Evolutionary conservation across 768 basidiomycete species (phyloP).

Genomic region (Tulasnella sp.): DNA sequence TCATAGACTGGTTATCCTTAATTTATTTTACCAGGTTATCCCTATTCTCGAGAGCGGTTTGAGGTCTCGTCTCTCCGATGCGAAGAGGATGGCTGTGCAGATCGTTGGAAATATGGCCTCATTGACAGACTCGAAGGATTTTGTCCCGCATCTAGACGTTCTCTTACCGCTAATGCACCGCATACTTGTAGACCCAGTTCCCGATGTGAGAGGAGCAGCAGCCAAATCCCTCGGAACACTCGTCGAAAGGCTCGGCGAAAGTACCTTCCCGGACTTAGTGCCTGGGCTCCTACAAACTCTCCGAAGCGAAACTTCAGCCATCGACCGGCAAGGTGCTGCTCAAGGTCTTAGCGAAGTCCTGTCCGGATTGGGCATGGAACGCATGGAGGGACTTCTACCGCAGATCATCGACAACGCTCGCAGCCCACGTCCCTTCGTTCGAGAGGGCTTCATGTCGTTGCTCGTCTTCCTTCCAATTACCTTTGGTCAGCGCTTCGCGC

Average conservation of each 20-base stretch:
- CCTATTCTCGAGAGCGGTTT: slow-evolving; percentile 92
- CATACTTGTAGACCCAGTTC: slow-evolving; percentile 93
- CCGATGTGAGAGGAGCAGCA: slow-evolving; percentile 93
- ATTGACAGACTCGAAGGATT: slow-evolving; percentile 79
- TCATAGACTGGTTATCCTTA: slow-evolving; percentile 2
- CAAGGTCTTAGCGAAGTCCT: slow-evolving; percentile 95
- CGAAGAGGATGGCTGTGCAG: slow-evolving; percentile 90
- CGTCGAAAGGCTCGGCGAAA: slow-evolving; percentile 92
- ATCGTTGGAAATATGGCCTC: slow-evolving; percentile 97
- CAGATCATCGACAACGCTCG: slow-evolving; percentile 88
- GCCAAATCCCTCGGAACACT: slow-evolving; percentile 93
- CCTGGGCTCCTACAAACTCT: slow-evolving; percentile 78
- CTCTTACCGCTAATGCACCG: slow-evolving; percentile 84
- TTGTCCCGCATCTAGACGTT: slow-evolving; percentile 84
- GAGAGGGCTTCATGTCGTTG: slow-evolving; percentile 97
- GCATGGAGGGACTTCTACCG: slow-evolving; percentile 85
- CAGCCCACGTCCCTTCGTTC: slow-evolving; percentile 78
- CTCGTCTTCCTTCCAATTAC: slow-evolving; percentile 92
- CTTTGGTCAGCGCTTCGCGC: slow-evolving; percentile 92
- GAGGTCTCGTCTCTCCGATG: slow-evolving; percentile 83
- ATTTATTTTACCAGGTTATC: slow-evolving; percentile 46
- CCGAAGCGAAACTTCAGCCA: slow-evolving; percentile 86
- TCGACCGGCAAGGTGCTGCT: slow-evolving; percentile 95
- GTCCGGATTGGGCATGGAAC: slow-evolving; percentile 93
- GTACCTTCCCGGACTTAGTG: slow-evolving; percentile 91